Evolutionary conservation across 345 rosid species (phyloP), one percentile per base, ranked within the genome.

Genomic region (Arabidopsis suecica): DNA sequence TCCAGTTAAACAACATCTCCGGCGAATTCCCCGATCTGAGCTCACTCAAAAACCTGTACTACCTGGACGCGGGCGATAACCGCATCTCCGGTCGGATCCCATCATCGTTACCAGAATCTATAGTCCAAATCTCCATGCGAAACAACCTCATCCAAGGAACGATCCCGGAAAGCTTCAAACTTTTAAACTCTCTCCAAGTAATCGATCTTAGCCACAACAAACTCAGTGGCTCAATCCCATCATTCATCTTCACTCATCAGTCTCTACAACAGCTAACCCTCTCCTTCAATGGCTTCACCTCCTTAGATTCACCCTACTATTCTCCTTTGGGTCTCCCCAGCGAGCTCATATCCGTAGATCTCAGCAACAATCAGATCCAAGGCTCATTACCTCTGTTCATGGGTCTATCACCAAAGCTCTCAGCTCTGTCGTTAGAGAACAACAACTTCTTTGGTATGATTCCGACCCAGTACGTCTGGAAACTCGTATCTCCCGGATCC

Each of bases 221-320:
- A 11, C 89, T 93, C 79, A 74, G 59, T 3, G 89, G 80, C 60
- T 74, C 86, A 0, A 76, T 88, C 58, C 90, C 94, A 20, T 73
- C 83, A 0, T 34, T 80, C 47, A 77, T 93, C 61, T 88, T 91
- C 81, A 72, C 62, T 61, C 93, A 82, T 71, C 88, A 86, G 9
- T 82, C 96, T 23, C 90, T 93, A 10, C 91, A 93, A 44, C 98
- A 93, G 56, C 90, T 91, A 50, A 86, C 85, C 18, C 92, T 93
- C 73, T 82, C 96, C n/a, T 79, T 61, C 84, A 90, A 93, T 77
- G 71, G 65, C 48, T 85, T 93, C 81, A 78, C 83, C 0, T 84
- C 94, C 61, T 67, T 93, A 30, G 82, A 87, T 3, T 50, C 89
- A 4, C 97, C 92, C 1, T 55, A 68, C 32, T 79, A 68, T 7